These are phyloP conservation scores for Anthostomella pinea DNA, from an alignment of 2,329 filamentous ascomycete genomes.

Conservation along the genomic window DNA sequence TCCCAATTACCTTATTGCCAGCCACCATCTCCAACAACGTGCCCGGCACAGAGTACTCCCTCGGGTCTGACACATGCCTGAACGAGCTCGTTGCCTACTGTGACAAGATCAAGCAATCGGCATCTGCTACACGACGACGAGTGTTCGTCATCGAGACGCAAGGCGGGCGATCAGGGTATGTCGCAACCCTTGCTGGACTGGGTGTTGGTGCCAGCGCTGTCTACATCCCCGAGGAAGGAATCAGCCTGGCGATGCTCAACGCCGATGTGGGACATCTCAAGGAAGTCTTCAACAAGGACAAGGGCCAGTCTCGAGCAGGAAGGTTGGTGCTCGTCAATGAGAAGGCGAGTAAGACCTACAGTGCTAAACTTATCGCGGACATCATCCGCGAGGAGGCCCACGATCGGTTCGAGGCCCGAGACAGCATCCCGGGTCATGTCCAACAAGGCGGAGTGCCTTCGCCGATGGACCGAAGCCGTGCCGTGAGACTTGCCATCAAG, in stretches of 20 bases:
- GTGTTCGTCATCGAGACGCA: conserved; percentile 99
- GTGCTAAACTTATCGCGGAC: conserved; percentile 86
- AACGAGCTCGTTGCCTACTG: conserved; percentile 95
- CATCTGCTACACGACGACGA: conserved; percentile 85
- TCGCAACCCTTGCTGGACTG: conserved; percentile 86
- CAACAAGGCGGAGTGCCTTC: conserved; percentile 92
- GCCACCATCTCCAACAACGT: conserved; percentile 99
- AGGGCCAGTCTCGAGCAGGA: conserved; percentile 83
- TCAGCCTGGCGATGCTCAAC: conserved; percentile 89
- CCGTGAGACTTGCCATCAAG: conserved; percentile 88
- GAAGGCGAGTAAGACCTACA: conserved; percentile 86
- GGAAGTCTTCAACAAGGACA: conserved; percentile 79
- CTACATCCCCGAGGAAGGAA: conserved; percentile 95
- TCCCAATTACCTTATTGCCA: conserved; percentile 86
- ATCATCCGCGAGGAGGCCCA: conserved; percentile 94
- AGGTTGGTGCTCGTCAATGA: conserved; percentile 97
- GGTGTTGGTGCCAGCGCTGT: conserved; percentile 90
- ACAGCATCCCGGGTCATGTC: conserved; percentile 89
- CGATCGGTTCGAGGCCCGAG: conserved; percentile 86
- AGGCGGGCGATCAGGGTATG: conserved; percentile 89
- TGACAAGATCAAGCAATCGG: conserved; percentile 96
- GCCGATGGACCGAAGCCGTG: conserved; percentile 92
- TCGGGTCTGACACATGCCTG: conserved; percentile 93
- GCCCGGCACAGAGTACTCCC: conserved; percentile 92
- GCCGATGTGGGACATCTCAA: conserved; percentile 87